A percentile compares a stretch with the other conserved stretches of the same genome.
These are phyloP conservation scores for Prunella vulgaris DNA, from an alignment of 257 asterid genomes.

Conservation along the genomic window DNA sequence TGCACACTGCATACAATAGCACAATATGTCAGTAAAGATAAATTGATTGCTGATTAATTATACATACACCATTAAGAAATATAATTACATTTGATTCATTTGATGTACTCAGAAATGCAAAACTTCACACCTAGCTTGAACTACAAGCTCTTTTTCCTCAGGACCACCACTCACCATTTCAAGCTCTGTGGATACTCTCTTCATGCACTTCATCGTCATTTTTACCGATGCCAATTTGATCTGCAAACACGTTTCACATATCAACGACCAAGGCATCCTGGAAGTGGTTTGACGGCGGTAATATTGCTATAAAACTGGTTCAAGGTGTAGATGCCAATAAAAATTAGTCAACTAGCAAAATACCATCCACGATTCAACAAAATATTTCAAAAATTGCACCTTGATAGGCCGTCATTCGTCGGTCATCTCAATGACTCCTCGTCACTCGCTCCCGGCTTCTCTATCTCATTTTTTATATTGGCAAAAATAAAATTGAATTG, in stretches of 20 bases:
- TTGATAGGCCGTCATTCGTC: no score
- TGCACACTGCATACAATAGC: slow-evolving; percentile 53
- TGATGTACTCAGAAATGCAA: slow-evolving; percentile 85
- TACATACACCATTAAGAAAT: background rate
- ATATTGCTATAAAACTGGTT: no score
- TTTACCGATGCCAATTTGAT: slow-evolving; percentile 65
- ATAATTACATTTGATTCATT: slow-evolving; percentile 27
- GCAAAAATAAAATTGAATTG: no score
- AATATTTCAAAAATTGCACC: no score
- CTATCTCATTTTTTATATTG: no score
- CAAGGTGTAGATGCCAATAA: no score
- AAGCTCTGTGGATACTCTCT: slow-evolving; percentile 57
- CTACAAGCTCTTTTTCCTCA: slow-evolving; percentile 71
- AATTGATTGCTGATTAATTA: background rate
- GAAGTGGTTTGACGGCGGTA: no score
- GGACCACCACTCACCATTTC: slow-evolving; percentile 48
- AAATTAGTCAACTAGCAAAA: no score
- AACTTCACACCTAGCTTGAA: slow-evolving; percentile 58
- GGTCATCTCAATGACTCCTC: no score
- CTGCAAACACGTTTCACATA: slow-evolving; percentile 28
- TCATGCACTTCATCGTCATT: slow-evolving; percentile 68
- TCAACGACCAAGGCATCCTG: no score
- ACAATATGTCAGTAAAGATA: background rate
- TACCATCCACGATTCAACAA: no score
- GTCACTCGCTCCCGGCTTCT: no score